phyloP scores from a whole-genome alignment of 176 grass and related monocot genomes.

The Cymbopogon citratus region DNA sequence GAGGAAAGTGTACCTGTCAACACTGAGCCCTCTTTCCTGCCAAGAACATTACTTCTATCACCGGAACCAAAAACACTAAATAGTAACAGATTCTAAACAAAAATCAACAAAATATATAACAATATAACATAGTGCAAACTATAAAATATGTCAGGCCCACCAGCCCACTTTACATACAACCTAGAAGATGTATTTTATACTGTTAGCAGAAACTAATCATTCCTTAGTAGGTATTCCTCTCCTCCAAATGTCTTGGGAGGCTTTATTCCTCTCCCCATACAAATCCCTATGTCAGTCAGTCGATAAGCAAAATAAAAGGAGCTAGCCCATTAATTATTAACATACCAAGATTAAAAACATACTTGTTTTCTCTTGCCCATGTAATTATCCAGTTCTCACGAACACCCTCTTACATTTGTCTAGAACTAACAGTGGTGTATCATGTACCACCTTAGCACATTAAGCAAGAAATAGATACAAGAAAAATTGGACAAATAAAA shows the following conservation, averaged over 20 bases:
- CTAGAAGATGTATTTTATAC: not conserved
- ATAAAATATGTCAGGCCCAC: not conserved
- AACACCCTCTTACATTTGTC: not conserved
- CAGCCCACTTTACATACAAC: not conserved
- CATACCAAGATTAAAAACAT: not conserved
- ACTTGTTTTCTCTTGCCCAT: not conserved
- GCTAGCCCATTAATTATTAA: not conserved
- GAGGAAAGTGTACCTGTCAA: slow-evolving; percentile 73
- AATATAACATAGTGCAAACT: not conserved
- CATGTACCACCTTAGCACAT: not conserved
- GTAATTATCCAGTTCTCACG: not conserved
- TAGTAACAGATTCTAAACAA: not conserved
- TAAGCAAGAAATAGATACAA: slow-evolving; percentile 6
- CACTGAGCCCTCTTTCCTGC: slow-evolving; percentile 66
- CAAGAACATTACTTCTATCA: slow-evolving; percentile 16
- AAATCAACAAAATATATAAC: not conserved
- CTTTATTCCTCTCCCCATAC: not conserved
- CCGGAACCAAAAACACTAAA: no score
- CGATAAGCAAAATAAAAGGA: not conserved
- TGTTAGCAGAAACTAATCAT: not conserved
- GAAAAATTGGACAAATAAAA: not conserved
- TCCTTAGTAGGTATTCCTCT: not conserved
- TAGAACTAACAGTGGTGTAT: slow-evolving; percentile 6
- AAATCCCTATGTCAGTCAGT: not conserved
- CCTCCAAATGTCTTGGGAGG: not conserved